Evolutionary conservation across 495 filamentous ascomycete genomes (phyloP), one percentile per base, ranked within the genome.

Genomic region (Peziza echinospora): DNA sequence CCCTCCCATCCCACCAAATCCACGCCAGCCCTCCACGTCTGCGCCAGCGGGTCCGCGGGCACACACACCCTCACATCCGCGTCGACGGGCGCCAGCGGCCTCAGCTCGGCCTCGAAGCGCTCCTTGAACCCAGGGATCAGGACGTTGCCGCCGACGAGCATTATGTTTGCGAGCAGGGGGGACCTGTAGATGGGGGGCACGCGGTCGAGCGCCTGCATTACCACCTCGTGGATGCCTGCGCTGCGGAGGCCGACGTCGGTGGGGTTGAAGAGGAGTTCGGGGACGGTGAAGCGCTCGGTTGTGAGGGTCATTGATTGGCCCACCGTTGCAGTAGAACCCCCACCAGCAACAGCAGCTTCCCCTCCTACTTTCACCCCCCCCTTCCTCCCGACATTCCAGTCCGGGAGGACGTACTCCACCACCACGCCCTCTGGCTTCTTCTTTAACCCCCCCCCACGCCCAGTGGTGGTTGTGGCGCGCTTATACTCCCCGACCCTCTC

Each of bases 351-450:
- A 11, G 80, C 72, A 54, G 91, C 81, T 51, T 91, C 84, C 0
- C 81, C 76, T n/a, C n/a, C n/a, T n/a, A n/a, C n/a, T 16, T 84
- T 70, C 30, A 79, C 67, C 52, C 78, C 72, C 1, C 89, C 91
- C 43, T 76, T 73, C 24, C 71, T 75, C 21, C 72, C 66, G 0
- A 71, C 72, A 51, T 91, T 84, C 47, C 86, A 93, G 57, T 94
- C 84, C 0, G 89, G 89, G 2, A 99, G 71, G 3, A 96, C 81
- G 56, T 89, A 96, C 61, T 99, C 89, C 22, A 85, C 72, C 5
- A 84, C 77, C 21, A 94, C 77, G n/a, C 80, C 75, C 22, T 72
- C 72, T n/a, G 67, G 75, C 0, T 75, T 74, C 44, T 67, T 67
- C 34, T 51, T 55, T 10, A 53, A 24, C n/a, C n/a, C n/a, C n/a